phyloP scores from a whole-genome alignment of 2,329 filamentous ascomycete species.

The Macrophomina tecta region DNA sequence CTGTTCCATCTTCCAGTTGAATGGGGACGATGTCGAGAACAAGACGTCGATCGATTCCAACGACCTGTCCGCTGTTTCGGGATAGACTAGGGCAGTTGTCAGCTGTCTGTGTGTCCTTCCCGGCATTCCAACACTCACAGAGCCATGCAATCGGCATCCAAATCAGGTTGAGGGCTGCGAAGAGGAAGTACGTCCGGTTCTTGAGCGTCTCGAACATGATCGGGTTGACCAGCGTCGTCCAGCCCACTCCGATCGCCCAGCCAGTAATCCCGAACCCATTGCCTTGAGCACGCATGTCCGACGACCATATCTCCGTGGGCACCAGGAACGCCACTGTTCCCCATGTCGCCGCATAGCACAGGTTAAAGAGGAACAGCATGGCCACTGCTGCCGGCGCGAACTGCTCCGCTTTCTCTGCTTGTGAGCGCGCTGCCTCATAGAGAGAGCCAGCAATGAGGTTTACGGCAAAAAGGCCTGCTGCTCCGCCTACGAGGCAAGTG shows the following conservation, averaged over 20 bases:
- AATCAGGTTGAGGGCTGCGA: constrained; percentile 58
- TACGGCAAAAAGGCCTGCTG: constrained; percentile 48
- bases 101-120: not conserved
- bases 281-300: constrained; percentile 63
- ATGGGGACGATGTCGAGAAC: constrained; percentile 56
- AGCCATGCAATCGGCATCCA: constrained; percentile 59
- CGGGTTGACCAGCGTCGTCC: constrained; percentile 60
- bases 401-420: constrained; percentile 40
- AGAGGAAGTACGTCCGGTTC: constrained; percentile 59
- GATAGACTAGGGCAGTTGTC: constrained; percentile 40
- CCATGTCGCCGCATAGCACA: constrained; percentile 60
- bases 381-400: constrained; percentile 55
- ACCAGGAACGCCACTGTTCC: constrained; percentile 57
- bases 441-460: constrained; percentile 46
- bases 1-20: constrained; percentile 54
- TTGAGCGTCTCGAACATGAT: constrained; percentile 58
- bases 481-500: constrained; percentile 49
- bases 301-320: constrained; percentile 64
- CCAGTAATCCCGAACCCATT: constrained; percentile 65
- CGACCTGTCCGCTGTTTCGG: constrained; percentile 53
- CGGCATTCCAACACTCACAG: constrained; percentile 29
- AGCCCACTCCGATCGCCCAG: constrained; percentile 64
- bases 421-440: constrained; percentile 29
- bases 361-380: constrained; percentile 59
- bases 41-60: constrained; percentile 59